Percentiles rank a stretch among this genome's conserved stretches.
phyloP scores from a whole-genome alignment of 1,284 basidiomycete genomes.

The Heterobasidion parviporum region DNA sequence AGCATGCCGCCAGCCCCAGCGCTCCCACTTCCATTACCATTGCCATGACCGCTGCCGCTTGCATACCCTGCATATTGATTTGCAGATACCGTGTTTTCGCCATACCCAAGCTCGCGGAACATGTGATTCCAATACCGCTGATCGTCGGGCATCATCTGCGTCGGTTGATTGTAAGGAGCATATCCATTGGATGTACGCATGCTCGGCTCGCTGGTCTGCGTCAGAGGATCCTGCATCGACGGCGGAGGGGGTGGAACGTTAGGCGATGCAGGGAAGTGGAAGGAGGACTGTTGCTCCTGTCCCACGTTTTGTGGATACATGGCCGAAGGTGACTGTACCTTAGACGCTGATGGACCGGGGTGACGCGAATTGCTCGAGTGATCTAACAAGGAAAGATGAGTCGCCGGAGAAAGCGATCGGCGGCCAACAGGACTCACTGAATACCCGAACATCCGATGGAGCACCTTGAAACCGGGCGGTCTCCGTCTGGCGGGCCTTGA shows the following conservation, averaged over 20 bases:
- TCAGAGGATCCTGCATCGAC: neutral
- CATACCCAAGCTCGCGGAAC: constrained; percentile 57
- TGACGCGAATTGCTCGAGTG: constrained; percentile 3
- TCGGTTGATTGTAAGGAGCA: neutral
- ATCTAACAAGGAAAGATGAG: neutral
- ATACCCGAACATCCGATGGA: constrained; percentile 4
- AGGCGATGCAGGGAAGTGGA: constrained; percentile 3
- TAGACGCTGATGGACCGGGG: neutral
- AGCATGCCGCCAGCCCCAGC: neutral
- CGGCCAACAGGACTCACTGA: constrained; percentile 1
- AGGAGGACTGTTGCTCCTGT: neutral
- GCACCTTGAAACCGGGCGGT: neutral
- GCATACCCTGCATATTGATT: neutral
- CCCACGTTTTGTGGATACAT: constrained; percentile 23
- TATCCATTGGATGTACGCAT: neutral
- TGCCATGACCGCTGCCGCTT: neutral
- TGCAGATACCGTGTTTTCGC: constrained; percentile 12
- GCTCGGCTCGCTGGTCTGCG: neutral
- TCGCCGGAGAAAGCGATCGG: neutral
- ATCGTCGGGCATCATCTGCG: constrained; percentile 32
- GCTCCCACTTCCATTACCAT: too few relatives aligned
- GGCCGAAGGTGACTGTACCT: constrained; percentile 20
- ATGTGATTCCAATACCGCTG: constrained; percentile 63
- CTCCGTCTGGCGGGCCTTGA: constrained; percentile 35
- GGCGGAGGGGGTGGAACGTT: constrained; percentile 2